A percentile compares a stretch with the other conserved stretches of the same genome.
phyloP scores from a whole-genome alignment of 2,329 filamentous ascomycete species.

The Torrubiellomyces zombiae region DNA sequence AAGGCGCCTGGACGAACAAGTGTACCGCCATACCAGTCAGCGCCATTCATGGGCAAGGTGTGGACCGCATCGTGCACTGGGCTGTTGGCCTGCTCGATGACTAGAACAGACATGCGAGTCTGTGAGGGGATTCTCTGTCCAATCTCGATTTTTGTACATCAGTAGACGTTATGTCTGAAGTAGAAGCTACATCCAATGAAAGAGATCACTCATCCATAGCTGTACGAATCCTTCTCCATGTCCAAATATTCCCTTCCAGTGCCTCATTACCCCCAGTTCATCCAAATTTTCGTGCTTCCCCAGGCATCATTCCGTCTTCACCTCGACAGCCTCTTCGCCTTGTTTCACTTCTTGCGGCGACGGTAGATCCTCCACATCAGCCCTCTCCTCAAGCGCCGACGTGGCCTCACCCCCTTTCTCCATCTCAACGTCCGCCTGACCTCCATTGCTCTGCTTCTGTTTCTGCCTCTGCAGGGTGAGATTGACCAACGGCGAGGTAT shows the following conservation, averaged over 20 bases:
- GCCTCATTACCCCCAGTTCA: too few species aligned
- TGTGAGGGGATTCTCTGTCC: slow-evolving; percentile 7
- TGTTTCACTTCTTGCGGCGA: slow-evolving; percentile 14
- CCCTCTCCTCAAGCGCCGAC: slow-evolving; percentile 10
- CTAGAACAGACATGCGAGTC: too few species aligned
- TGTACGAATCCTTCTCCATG: too few species aligned
- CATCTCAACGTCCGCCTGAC: slow-evolving; percentile 9
- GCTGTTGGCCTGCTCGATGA: slow-evolving; percentile 51
- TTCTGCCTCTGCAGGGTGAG: slow-evolving; percentile 36
- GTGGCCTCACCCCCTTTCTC: slow-evolving; percentile 15
- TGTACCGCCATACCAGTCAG: slow-evolving; percentile 69
- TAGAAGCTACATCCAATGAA: too few species aligned
- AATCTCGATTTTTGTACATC: too few species aligned
- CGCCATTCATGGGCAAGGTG: slow-evolving; percentile 73
- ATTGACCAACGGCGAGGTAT: slow-evolving; percentile 70
- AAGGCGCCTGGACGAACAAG: slow-evolving; percentile 40
- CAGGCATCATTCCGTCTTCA: slow-evolving; percentile 1
- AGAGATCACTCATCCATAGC: too few species aligned
- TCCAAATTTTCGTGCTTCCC: too few species aligned
- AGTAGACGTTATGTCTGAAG: too few species aligned
- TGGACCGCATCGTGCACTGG: slow-evolving; percentile 57
- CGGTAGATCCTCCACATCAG: slow-evolving; percentile 20
- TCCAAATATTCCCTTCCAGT: too few species aligned
- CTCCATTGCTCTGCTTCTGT: slow-evolving; percentile 8
- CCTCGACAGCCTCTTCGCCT: slow-evolving; percentile 3